Evolutionary conservation across 2,329 filamentous ascomycete species (phyloP), one percentile per base, ranked within the genome.

Genomic region (Xylaria sp.): DNA sequence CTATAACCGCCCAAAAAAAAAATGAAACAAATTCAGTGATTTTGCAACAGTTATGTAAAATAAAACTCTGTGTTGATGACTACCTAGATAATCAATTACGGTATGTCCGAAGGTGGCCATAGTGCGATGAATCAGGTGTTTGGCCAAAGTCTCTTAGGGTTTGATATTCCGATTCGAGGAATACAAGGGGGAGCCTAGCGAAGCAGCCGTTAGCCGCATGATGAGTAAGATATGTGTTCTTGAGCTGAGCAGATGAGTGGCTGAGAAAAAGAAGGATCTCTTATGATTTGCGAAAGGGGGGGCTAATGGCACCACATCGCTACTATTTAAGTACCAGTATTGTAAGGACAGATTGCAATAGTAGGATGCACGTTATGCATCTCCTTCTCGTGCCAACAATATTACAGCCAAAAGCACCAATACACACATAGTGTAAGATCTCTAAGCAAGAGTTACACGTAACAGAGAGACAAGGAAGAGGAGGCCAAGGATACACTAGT

Each of bases 251-350:
- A 31, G 57, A 31, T 68, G 47, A 65, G 66, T 68, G 66, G 66
- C 63, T 66, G 58, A 66, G 31, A 55, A 27, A 38, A 57, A 45
- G 61, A 51, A 67, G 65, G 65, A 67, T 65, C 56, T 58, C 17
- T 49, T 57, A 47, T 66, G 66, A 66, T 66, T 68, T 68, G 62
- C 15, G 51, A 65, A 68, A 67, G 61, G 51, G 66, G 66, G 65
- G 65, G 57, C 44, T 13, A 44, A 59, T 59, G 56, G 61, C 56
- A 65, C 65, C 65, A 67, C 61, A 42, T 61, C 51, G 47, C 60
- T 55, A n/a, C 36, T 42, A 29, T 55, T 42, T 39, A 63, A 58
- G 63, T 57, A 58, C 45, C 61, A 44, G 36, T 5, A 10, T 17
- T 11, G 31, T 49, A 60, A 67, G 65, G 65, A 67, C 65, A 67